phyloP scores from a whole-genome alignment of 805 yeast genomes.

The Pichia insulana region DNA sequence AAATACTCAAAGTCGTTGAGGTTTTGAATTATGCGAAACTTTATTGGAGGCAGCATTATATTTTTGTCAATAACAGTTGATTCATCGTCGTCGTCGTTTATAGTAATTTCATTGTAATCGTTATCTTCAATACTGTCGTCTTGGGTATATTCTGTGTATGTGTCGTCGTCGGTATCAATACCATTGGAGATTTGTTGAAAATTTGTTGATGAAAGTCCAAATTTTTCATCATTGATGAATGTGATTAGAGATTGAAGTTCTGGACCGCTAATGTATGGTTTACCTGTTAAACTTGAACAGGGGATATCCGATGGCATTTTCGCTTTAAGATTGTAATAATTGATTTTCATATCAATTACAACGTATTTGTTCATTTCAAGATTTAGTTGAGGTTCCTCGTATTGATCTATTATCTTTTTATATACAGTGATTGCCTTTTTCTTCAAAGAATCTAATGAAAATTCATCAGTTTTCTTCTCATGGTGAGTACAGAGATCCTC shows the following conservation, averaged over 20 bases:
- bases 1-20: slow-evolving; percentile 34
- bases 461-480: too few relatives aligned
- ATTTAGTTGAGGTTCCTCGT: not conserved
- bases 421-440: slow-evolving; percentile 6
- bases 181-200: slow-evolving; percentile 2
- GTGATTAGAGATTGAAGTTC: slow-evolving; percentile 55
- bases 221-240: slow-evolving; percentile 44
- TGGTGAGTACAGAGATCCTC: too few relatives aligned
- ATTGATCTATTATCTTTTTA: slow-evolving; percentile 4
- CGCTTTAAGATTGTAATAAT: slow-evolving; percentile 56
- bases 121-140: slow-evolving; percentile 7
- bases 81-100: slow-evolving; percentile 21
- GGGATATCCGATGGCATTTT: slow-evolving; percentile 41
- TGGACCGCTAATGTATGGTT: slow-evolving; percentile 48
- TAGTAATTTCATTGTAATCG: not conserved
- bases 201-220: slow-evolving; percentile 19
- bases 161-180: slow-evolving; percentile 11
- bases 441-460: slow-evolving; percentile 7
- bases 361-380: slow-evolving; percentile 41
- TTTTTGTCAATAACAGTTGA: slow-evolving; percentile 12
- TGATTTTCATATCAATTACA: slow-evolving; percentile 57
- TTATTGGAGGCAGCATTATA: slow-evolving; percentile 27
- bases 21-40: slow-evolving; percentile 39
- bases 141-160: slow-evolving; percentile 11
- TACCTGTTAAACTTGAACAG: slow-evolving; percentile 40